Percentiles rank a stretch among this genome's conserved stretches.
Conservation (phyloP, 2,329 filamentous ascomycete genomes). For the Parastagonospora nodorum region DNA sequence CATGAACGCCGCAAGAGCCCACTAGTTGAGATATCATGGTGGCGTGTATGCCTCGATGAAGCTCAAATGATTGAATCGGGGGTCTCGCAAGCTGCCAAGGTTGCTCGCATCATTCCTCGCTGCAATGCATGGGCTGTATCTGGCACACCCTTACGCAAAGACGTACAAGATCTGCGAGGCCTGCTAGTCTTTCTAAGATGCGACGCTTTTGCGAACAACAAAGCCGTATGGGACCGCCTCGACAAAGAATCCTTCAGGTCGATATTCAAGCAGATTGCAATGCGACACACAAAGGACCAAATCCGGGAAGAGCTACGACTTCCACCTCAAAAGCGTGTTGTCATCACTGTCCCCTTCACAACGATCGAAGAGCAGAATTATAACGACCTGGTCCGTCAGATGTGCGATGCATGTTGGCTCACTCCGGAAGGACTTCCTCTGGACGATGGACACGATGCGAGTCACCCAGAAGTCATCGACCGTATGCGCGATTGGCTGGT, state of each 20-base stretch:
- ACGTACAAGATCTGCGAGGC: slow-evolving; percentile 78
- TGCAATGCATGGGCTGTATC: slow-evolving; percentile 91
- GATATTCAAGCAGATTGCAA: slow-evolving; percentile 72
- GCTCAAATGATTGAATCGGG: slow-evolving; percentile 93
- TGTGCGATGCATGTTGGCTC: slow-evolving; percentile 73
- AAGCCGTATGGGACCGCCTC: slow-evolving; percentile 70
- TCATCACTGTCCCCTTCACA: slow-evolving; percentile 89
- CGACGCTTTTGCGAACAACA: slow-evolving; percentile 72
- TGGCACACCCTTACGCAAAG: slow-evolving; percentile 84
- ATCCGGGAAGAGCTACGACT: slow-evolving; percentile 79
- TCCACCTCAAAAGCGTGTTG: slow-evolving; percentile 81
- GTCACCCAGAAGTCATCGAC: slow-evolving; percentile 63
- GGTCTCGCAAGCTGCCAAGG: slow-evolving; percentile 78
- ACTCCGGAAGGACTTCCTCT: slow-evolving; percentile 67
- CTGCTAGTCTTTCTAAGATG: slow-evolving; percentile 80
- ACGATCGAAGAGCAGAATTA: slow-evolving; percentile 92
- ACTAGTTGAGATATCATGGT: slow-evolving; percentile 82
- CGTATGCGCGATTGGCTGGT: slow-evolving; percentile 81
- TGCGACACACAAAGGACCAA: slow-evolving; percentile 84
- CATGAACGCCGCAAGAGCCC: slow-evolving; percentile 74
- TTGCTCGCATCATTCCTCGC: slow-evolving; percentile 80
- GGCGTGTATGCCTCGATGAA: slow-evolving; percentile 77
- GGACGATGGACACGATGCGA: slow-evolving; percentile 66
- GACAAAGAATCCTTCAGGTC: slow-evolving; percentile 68
- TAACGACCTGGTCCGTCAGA: slow-evolving; percentile 72